Evolutionary conservation across 164 flowering plant species (phyloP).

Genomic region (Kingdonia uniflora): DNA sequence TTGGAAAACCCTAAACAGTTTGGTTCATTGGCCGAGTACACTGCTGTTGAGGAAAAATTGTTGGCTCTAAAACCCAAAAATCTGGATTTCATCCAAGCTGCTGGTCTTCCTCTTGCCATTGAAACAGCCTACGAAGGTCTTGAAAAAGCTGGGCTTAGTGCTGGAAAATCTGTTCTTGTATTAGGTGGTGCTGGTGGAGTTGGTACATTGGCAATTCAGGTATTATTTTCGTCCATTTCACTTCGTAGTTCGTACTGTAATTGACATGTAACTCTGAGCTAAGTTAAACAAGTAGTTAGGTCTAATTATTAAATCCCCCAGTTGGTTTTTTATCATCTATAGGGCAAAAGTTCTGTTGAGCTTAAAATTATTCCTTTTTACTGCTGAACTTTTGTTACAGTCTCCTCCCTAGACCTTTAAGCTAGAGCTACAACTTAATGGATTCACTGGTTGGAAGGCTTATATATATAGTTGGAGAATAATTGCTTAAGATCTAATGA

Average conservation of each 20-base stretch:
- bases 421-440: no score
- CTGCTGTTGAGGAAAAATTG: conserved; percentile 89
- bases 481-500: no score
- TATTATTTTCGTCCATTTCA: conserved; percentile 12
- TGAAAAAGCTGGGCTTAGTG: conserved; percentile 67
- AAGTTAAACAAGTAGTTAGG: no score
- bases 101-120: conserved; percentile 84
- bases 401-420: no score
- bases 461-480: no score
- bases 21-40: conserved; percentile 87
- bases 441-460: no score
- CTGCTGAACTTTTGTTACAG: no score
- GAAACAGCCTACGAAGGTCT: conserved; percentile 94
- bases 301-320: no score
- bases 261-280: background rate
- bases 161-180: conserved; percentile 88
- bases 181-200: conserved; percentile 97
- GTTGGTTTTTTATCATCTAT: no score
- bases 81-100: conserved; percentile 70
- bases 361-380: no score
- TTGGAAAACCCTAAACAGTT: conserved; percentile 80
- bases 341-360: no score
- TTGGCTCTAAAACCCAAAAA: conserved; percentile 82
- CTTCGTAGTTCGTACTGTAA: background rate
- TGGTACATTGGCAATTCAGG: conserved; percentile 93